A percentile compares a stretch with the other conserved stretches of the same genome.
Conservation (phyloP, 768 basidiomycete genomes). For the Trametes meyenii region DNA sequence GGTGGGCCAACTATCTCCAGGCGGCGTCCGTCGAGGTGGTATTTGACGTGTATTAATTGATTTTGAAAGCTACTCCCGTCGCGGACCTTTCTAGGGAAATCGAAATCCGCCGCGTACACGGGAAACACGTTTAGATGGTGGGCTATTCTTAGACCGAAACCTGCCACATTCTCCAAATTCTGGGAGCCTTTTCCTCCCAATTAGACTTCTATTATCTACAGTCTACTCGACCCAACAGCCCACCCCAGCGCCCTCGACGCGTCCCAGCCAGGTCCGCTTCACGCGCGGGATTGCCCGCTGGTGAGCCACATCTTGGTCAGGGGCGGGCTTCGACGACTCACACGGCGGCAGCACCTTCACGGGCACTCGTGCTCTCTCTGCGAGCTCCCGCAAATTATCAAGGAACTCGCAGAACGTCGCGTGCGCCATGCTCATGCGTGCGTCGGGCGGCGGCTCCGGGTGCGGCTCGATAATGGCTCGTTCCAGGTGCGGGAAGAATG, state of each 20-base stretch:
- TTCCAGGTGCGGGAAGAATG: constrained; percentile 12
- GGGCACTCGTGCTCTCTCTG: constrained; percentile 10
- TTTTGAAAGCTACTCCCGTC: no score
- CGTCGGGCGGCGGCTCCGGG: constrained; percentile 9
- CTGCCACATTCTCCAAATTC: no score
- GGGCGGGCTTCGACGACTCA: constrained; percentile 1
- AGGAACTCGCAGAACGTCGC: constrained; percentile 13
- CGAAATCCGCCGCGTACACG: no score
- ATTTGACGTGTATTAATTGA: neutral
- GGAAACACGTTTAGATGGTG: no score
- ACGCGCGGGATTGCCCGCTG: constrained; percentile 12
- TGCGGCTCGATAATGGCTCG: constrained; percentile 16
- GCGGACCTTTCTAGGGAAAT: no score
- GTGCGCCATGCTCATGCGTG: neutral
- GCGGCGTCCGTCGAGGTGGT: neutral
- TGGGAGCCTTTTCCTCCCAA: no score
- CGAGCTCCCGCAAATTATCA: constrained; percentile 1
- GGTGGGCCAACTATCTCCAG: neutral
- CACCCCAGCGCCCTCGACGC: constrained; percentile 41
- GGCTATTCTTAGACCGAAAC: neutral
- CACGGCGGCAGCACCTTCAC: constrained; percentile 14
- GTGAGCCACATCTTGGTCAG: constrained; percentile 1
- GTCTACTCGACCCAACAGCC: constrained; percentile 3
- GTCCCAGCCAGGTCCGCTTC: constrained; percentile 72
- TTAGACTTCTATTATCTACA: no score